Conservation (phyloP, 1,284 basidiomycete species). For the Nidula niveotomentosa region DNA sequence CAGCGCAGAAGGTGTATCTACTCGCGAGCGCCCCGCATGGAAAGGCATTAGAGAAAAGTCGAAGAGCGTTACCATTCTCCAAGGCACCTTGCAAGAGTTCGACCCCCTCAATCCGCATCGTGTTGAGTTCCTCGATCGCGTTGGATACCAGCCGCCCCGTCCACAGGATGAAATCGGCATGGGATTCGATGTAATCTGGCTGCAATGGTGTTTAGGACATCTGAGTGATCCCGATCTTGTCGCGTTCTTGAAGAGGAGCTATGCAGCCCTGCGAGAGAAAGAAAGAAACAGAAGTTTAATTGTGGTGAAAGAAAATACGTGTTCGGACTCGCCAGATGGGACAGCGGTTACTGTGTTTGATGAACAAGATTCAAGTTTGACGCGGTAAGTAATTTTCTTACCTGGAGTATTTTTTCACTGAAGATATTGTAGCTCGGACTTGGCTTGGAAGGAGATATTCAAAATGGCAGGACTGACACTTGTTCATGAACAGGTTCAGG, state of each 20-base stretch:
- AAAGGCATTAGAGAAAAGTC: slow-evolving; percentile 59
- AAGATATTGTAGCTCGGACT: slow-evolving; percentile 65
- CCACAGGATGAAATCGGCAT: slow-evolving; percentile 41
- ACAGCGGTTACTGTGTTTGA: slow-evolving; percentile 71
- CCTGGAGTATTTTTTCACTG: slow-evolving; percentile 1
- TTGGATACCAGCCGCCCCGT: slow-evolving; percentile 49
- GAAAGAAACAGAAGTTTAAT: slow-evolving; percentile 56
- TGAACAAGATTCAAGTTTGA: slow-evolving; percentile 86
- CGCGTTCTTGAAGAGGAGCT: slow-evolving; percentile 67
- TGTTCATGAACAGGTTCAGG: slow-evolving; percentile 70
- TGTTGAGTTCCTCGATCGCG: slow-evolving; percentile 49
- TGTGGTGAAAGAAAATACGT: slow-evolving; percentile 92
- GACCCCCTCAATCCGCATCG: slow-evolving; percentile 51
- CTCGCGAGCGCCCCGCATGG: slow-evolving; percentile 43
- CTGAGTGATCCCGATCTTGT: slow-evolving; percentile 78
- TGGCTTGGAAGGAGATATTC: slow-evolving; percentile 80
- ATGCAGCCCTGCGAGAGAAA: slow-evolving; percentile 51
- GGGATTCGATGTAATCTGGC: slow-evolving; percentile 85
- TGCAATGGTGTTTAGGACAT: slow-evolving; percentile 96
- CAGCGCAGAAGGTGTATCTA: slow-evolving; percentile 20
- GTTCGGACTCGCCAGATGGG: slow-evolving; percentile 55
- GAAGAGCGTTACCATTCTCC: slow-evolving; percentile 82
- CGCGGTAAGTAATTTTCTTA: slow-evolving; percentile 48
- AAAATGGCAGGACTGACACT: slow-evolving; percentile 65
- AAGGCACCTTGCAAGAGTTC: slow-evolving; percentile 76